Evolutionary conservation across 108 stramenopile genomes (phyloP).

Genomic region (Fragilariopsis cylindrus): DNA sequence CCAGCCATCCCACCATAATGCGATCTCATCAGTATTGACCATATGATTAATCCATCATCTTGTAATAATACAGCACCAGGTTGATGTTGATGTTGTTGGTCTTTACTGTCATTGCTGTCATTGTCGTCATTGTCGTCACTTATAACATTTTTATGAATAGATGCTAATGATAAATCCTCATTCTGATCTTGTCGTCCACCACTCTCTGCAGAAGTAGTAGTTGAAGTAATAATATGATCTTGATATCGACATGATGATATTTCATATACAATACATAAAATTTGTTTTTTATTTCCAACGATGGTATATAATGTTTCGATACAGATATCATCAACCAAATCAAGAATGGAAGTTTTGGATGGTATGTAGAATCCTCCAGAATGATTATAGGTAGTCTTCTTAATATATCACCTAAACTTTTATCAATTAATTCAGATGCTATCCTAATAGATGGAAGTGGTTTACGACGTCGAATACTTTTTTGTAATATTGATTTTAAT

Average conservation of each 20-base stretch:
- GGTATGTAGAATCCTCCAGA: conserved; percentile 88
- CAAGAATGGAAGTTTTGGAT: conserved; percentile 80
- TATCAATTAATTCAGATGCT: conserved; percentile 82
- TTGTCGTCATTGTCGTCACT: conserved; percentile 1
- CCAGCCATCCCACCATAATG: conserved; percentile 83
- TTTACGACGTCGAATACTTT: conserved; percentile 71
- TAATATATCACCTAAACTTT: conserved; percentile 60
- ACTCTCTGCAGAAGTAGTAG: not conserved
- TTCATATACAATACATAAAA: conserved; percentile 78
- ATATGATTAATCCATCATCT: conserved; percentile 40
- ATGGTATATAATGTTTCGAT: conserved; percentile 62
- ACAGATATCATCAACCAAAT: conserved; percentile 91
- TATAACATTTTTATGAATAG: conserved; percentile 1
- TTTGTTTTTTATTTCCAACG: conserved; percentile 30
- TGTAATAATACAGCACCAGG: not conserved
- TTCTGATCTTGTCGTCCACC: not conserved
- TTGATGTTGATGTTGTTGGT: not conserved
- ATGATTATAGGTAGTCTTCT: conserved; percentile 88
- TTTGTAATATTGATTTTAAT: conserved; percentile 89
- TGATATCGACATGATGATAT: conserved; percentile 71
- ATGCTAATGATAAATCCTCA: not conserved
- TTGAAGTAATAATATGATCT: conserved; percentile 28
- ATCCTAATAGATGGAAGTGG: conserved; percentile 81
- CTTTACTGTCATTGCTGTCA: not conserved
- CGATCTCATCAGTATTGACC: conserved; percentile 68